Conservation (phyloP, 352 stramenopile species). For the Pythium sukuiense region DNA sequence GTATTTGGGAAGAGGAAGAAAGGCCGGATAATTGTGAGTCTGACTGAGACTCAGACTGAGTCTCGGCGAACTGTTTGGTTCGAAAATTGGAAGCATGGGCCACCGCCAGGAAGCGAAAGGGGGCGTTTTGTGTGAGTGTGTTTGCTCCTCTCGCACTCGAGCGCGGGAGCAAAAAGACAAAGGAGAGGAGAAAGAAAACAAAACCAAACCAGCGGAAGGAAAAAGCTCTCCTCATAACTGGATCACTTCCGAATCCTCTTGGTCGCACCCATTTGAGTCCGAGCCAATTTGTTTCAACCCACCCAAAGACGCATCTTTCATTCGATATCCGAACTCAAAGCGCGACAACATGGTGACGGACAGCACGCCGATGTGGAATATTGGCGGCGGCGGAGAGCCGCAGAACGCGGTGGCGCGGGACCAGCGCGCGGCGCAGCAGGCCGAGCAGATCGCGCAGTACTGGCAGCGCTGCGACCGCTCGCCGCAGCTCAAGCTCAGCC, state of each 20-base stretch:
- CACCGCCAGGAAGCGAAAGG: background rate
- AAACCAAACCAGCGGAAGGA: background rate
- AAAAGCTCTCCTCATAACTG: background rate
- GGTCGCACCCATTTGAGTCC: background rate
- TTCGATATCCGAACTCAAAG: background rate
- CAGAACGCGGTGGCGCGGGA: constrained; percentile 2
- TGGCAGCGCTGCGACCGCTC: constrained; percentile 23
- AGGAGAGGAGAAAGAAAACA: background rate
- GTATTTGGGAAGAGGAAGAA: background rate
- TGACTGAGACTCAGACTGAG: background rate
- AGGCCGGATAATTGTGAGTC: background rate
- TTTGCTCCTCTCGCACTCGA: background rate
- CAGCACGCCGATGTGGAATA: background rate
- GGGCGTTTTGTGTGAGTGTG: background rate
- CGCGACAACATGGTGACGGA: constrained; percentile 9
- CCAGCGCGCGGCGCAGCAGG: constrained; percentile 8
- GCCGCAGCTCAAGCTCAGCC: constrained; percentile 8
- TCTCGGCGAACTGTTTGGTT: background rate
- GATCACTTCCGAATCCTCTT: constrained; percentile 3
- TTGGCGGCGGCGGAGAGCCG: background rate
- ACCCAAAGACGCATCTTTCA: background rate
- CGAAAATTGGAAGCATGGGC: background rate
- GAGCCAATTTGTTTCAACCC: background rate
- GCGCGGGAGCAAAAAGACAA: background rate
- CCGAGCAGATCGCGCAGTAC: constrained; percentile 24